Percentiles rank a stretch among this genome's conserved stretches.
phyloP scores from a whole-genome alignment of 2,329 filamentous ascomycete species.

The Cladophialophora immunda region DNA sequence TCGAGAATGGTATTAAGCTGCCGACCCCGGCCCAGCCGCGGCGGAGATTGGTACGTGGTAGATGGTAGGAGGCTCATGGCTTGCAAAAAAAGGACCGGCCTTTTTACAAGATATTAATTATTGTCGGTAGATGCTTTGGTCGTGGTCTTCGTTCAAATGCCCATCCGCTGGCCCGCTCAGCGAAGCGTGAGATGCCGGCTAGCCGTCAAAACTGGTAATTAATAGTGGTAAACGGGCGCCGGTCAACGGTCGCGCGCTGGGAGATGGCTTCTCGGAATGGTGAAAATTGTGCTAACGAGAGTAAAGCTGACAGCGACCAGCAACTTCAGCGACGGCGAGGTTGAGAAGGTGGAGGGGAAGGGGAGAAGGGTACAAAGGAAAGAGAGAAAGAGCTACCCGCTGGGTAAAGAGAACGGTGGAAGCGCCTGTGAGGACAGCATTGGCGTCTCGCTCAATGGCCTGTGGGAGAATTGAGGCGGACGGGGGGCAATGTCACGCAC shows the following conservation, averaged over 20 bases:
- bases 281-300: slow-evolving; percentile 27
- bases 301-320: slow-evolving; percentile 36
- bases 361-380: slow-evolving; percentile 17
- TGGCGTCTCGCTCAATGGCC: slow-evolving; percentile 25
- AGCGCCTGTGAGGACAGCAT: slow-evolving; percentile 34
- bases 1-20: slow-evolving; percentile 72
- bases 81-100: slow-evolving; percentile 34
- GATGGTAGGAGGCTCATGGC: slow-evolving; percentile 54
- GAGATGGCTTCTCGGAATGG: slow-evolving; percentile 5
- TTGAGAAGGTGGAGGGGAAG: slow-evolving; percentile 8
- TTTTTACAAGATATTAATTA: slow-evolving; percentile 28
- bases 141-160: slow-evolving; percentile 13
- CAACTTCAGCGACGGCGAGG: slow-evolving; percentile 37
- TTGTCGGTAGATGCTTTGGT: slow-evolving; percentile 9
- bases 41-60: slow-evolving; percentile 60
- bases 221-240: slow-evolving; percentile 32
- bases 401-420: slow-evolving; percentile 18
- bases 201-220: slow-evolving; percentile 31
- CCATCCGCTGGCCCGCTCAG: slow-evolving; percentile 24
- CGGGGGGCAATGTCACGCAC: slow-evolving; percentile 30
- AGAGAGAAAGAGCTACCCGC: slow-evolving; percentile 22
- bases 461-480: slow-evolving; percentile 21
- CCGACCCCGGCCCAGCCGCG: slow-evolving; percentile 66
- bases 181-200: slow-evolving; percentile 10
- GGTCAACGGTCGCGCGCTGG: slow-evolving; percentile 34